Base-by-base conservation (phyloP, 2,329 filamentous ascomycete species). In the Colletotrichum tabaci region DNA sequence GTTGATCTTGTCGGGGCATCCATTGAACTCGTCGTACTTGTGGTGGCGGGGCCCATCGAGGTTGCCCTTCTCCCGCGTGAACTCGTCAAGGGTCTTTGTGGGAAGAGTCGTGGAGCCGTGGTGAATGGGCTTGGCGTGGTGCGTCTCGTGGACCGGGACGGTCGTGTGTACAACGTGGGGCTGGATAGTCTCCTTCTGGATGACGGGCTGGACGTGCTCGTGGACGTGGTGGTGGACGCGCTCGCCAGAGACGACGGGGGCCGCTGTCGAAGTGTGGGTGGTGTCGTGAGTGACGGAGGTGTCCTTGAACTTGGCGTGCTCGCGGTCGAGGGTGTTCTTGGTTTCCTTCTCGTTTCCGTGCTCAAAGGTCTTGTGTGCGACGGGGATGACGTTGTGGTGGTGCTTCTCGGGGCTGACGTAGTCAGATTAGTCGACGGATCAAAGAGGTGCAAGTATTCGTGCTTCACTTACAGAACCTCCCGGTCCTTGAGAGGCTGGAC, bases 101-200 rank as follows among this genome's bases (percentile, higher is more conserved):
- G 92, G 92, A 0, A 94, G 85, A 3, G 88, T 85, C 0, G 91
- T 90, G 2, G 90, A 87, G 53, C 86, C 85, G 77, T 94, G 92
- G 78, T 93, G 89, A 71, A 92, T 87, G 1, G 91, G 85, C 16
- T 88, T 85, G 61, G 91, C 89, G 76, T 93, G 90, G 77, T 94
- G 92, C 2, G 88, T 87, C 82, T 94, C 92, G 74, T 94, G 92
- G 52, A 94, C 87, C 0, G 92, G 92, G 0, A 92, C 85, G 1
- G 91, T 93, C 30, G 90, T 94, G 83, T 94, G 93, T 1, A 93
- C 85, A 4, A 94, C 87, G 18, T 89, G 86, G 2, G 91, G 91
- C 74, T 92, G 88, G 38, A 94, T 84, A 1, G 87, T 89, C 74
- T 94, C 90, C 78, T 93, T 93, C 61, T 94, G 85, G 46, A 94